A percentile compares a stretch with the other conserved stretches of the same genome.
Conservation (phyloP, 1,284 basidiomycete genomes). For the Apiotrichum montevideense region DNA sequence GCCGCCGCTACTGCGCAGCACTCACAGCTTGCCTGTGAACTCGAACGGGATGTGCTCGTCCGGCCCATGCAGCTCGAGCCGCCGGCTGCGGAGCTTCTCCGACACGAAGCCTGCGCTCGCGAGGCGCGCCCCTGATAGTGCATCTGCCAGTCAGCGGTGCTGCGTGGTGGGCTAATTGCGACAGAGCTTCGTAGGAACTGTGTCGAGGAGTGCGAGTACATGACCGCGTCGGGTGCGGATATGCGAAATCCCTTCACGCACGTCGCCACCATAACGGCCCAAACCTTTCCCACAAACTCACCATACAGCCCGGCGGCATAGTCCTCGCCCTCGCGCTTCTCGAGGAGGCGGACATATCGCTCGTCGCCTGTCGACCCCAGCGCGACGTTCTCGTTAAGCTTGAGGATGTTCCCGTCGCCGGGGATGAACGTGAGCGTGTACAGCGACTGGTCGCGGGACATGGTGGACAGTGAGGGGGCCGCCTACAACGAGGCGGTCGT, state of each 20-base stretch:
- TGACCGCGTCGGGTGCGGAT: too few species aligned
- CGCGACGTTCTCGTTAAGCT: constrained; percentile 25
- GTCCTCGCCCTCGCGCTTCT: constrained; percentile 26
- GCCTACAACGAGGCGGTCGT: too few species aligned
- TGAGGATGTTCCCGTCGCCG: constrained; percentile 18
- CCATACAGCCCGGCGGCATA: constrained; percentile 36
- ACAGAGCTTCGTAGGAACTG: too few species aligned
- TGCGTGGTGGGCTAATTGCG: too few species aligned
- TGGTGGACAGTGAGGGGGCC: too few species aligned
- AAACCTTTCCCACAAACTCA: constrained; percentile 10
- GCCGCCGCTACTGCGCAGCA: neutral
- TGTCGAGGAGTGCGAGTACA: too few species aligned
- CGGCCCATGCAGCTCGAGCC: constrained; percentile 43
- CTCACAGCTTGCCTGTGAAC: constrained; percentile 40
- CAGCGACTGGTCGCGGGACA: constrained; percentile 28
- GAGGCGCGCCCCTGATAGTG: constrained; percentile 36
- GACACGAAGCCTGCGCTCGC: constrained; percentile 29
- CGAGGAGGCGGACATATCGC: constrained; percentile 31
- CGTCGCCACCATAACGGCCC: too few species aligned
- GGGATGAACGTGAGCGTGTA: constrained; percentile 31
- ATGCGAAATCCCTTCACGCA: too few species aligned
- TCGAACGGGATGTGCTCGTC: constrained; percentile 41
- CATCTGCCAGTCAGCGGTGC: constrained; percentile 24
- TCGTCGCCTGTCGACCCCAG: constrained; percentile 10
- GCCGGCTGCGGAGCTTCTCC: constrained; percentile 33